Base-by-base conservation (phyloP, 2,329 filamentous ascomycete genomes). In the Paraconiothyrium brasiliense region DNA sequence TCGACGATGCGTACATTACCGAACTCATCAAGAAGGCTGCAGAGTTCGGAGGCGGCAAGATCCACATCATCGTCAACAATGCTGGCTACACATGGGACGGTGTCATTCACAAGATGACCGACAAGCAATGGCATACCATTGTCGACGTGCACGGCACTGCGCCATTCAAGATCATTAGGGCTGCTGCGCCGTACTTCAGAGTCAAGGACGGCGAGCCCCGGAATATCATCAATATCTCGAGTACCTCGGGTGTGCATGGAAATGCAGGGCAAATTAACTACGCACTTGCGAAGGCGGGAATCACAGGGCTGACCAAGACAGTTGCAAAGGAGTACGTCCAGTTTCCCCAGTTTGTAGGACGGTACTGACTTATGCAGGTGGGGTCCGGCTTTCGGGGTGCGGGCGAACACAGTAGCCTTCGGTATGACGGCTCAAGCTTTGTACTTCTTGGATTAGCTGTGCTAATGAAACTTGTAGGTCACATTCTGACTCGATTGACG, bases 201-300 rank as follows among this genome's bases (percentile, higher is more conserved):
- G 91, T 97, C 66, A 91, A 89, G 68, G 93, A 97, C 78, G 89
- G 91, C 72, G 91, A 91, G 76, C 87, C 90, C 5, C 86, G 93
- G 59, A 89, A 86, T 76, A 89, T 97, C 70, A 86, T 97, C 81
- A 96, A 95, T 78, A 92, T 97, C 77, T 91, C 88, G 58, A 92
- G 88, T 41, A 96, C 93, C 1, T 92, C 87, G 35, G 93, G 93
- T 57, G 83, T 95, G 13, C 88, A 96, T 78, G 93, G 93, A 58
- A 97, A 97, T 75, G 91, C 92, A 8, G 93, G 93, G n/a, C 93
- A 97, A 83, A 88, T 90, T 70, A 97, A 97, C 84, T 97, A 97
- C 79, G 86, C 90, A 39, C 83, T 94, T 51, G 93, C 92, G 57
- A 97, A 97, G 83, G 91, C 93, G 3, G 93, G 92, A 49, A 87